Base-by-base conservation (phyloP, 2,329 filamentous ascomycete genomes). In the Sordariomycetes sp. region DNA sequence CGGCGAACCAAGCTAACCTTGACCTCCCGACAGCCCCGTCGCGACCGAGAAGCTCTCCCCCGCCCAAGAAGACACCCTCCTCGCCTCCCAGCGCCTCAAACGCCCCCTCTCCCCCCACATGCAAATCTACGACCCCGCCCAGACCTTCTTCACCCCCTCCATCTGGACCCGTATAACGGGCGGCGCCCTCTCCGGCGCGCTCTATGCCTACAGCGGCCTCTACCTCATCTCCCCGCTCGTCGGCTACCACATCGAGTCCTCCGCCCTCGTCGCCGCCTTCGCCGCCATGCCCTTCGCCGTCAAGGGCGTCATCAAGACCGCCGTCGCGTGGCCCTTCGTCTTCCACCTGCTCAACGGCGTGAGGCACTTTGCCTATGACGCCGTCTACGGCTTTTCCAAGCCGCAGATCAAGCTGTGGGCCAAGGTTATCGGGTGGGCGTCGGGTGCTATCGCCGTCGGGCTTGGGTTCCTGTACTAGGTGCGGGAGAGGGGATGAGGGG, bases 31-130 rank as follows among this genome's bases (percentile, higher is more conserved):
- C 45, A 79, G 78, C 63, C 65, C 68, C 65, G 74, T 80, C 65
- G 74, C 81, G 48, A 84, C 83, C 58, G 71, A 81, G 64, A 78
- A 79, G 67, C 64, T 86, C 65, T 75, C 79, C 60, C 70, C 73
- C 56, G 64, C 70, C 56, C 76, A 85, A 60, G 80, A 72, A 62
- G 66, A 80, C 62, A 68, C 79, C 63, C 82, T 95, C 72, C 89
- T 96, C 68, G 85, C 81, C 66, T 76, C 82, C 67, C 91, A 96
- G 77, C 91, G 91, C 66, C 79, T 86, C 58, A 73, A 79, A 67
- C 91, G 91, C 56, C 91, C 91, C 68, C 79, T 96, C 65, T 80
- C 89, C 52, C 91, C 91, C 57, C 90, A 96, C 69, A 82, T 96
- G 61, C 70, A 74, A 67, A 91, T 95, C 80, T 96, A 96, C 84